Conservation (phyloP, 495 filamentous ascomycete genomes). For the Neurospora sp. region DNA sequence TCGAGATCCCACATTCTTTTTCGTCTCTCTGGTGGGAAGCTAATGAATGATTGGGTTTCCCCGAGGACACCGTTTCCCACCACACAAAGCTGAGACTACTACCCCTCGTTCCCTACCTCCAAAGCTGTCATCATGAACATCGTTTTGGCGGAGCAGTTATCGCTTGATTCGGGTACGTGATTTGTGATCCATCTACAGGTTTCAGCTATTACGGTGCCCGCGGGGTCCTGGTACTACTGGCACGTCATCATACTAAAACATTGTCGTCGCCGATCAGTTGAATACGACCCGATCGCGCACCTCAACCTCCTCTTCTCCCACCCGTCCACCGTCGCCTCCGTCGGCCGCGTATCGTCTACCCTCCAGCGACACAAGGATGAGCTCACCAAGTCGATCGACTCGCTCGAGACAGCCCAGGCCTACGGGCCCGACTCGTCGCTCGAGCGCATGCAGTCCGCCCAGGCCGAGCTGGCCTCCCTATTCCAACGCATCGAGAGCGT, state of each 20-base stretch:
- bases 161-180: conserved; percentile 41
- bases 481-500: conserved; percentile 96
- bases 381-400: conserved; percentile 68
- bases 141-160: conserved; percentile 25
- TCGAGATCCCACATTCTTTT: background rate
- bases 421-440: conserved; percentile 80
- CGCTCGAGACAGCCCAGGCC: conserved; percentile 69
- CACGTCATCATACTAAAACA: conserved; percentile 3
- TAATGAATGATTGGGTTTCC: background rate
- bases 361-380: conserved; percentile 74
- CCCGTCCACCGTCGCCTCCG: conserved; percentile 73
- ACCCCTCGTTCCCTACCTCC: background rate
- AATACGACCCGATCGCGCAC: conserved; percentile 90
- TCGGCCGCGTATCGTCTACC: conserved; percentile 56
- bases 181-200: background rate
- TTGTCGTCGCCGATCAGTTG: conserved; percentile 42
- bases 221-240: background rate
- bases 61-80: background rate
- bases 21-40: background rate
- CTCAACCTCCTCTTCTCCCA: conserved; percentile 91
- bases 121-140: conserved; percentile 32
- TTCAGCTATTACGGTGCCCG: background rate
- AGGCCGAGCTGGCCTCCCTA: conserved; percentile 76
- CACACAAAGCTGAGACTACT: background rate
- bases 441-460: conserved; percentile 78